phyloP scores from a whole-genome alignment of 345 rosid species.

The Boechera divaricarpa region DNA sequence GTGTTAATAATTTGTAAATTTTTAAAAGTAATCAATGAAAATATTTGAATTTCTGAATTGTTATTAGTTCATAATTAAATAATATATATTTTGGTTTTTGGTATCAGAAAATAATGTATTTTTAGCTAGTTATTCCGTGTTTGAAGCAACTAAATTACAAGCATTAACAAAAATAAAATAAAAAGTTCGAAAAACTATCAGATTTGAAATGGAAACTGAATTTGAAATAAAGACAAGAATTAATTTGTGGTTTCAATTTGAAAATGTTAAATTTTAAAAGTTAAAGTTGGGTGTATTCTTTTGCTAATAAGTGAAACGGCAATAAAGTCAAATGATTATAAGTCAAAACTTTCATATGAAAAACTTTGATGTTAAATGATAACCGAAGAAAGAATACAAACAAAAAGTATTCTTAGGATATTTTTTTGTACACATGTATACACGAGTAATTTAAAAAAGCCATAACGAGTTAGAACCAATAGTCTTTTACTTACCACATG shows the following conservation, averaged over 20 bases:
- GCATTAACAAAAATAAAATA: not conserved
- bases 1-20: too few relatives aligned
- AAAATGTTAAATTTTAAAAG: not conserved
- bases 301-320: conserved; percentile 5
- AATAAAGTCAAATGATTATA: conserved; percentile 22
- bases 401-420: not conserved
- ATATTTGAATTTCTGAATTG: too few relatives aligned
- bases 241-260: not conserved
- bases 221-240: conserved; percentile 9
- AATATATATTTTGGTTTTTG: too few relatives aligned
- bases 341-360: conserved; percentile 20
- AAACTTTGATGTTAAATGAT: conserved; percentile 15
- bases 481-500: conserved; percentile 34
- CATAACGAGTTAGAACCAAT: conserved; percentile 23
- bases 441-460: conserved; percentile 17
- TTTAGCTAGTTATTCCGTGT: too few relatives aligned
- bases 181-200: not conserved
- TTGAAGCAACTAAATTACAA: too few relatives aligned
- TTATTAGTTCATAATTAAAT: too few relatives aligned
- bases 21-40: too few relatives aligned
- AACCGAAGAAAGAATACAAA: conserved; percentile 3
- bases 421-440: too few relatives aligned
- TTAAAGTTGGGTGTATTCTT: not conserved
- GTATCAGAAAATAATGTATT: too few relatives aligned
- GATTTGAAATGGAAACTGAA: not conserved